Percentiles rank a stretch among this genome's conserved stretches.
phyloP scores from a whole-genome alignment of 257 asterid genomes.

The Ehretia macrophylla region DNA sequence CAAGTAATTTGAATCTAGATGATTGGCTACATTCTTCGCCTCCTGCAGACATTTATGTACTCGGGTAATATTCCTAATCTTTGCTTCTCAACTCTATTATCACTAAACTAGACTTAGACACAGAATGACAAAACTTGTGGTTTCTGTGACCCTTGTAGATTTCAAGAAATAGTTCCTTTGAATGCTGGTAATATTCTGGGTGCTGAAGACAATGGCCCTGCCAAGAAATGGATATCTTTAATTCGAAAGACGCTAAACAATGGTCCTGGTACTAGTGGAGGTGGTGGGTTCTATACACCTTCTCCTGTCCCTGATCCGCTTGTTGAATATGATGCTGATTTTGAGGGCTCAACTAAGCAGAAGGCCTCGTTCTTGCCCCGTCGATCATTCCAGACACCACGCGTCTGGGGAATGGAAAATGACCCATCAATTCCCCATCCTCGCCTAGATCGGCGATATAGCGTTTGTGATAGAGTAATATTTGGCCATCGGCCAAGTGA shows the following conservation, averaged over 20 bases:
- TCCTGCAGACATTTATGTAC: constrained; percentile 96
- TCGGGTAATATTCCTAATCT: constrained; percentile 52
- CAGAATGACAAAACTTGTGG: not conserved
- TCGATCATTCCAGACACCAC: constrained; percentile 90
- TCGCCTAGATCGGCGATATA: constrained; percentile 71
- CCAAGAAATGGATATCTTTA: constrained; percentile 80
- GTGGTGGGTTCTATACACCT: constrained; percentile 74
- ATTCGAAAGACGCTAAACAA: constrained; percentile 71
- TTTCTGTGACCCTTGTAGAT: constrained; percentile 32
- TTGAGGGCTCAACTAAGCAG: constrained; percentile 71
- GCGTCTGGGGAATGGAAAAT: constrained; percentile 54
- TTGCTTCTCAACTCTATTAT: not conserved
- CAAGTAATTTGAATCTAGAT: constrained; percentile 71
- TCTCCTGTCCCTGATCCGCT: constrained; percentile 87
- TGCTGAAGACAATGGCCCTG: constrained; percentile 98
- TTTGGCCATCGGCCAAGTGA: constrained; percentile 83
- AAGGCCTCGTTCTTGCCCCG: constrained; percentile 80
- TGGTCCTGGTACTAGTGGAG: constrained; percentile 53
- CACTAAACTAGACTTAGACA: not conserved
- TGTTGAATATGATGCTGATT: constrained; percentile 91
- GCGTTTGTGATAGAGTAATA: constrained; percentile 83
- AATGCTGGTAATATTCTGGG: constrained; percentile 95
- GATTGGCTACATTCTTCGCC: constrained; percentile 98
- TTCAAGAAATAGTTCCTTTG: constrained; percentile 96
- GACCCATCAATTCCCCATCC: constrained; percentile 66